phyloP scores from a whole-genome alignment of 2,329 filamentous ascomycete genomes.

The Pseudocercospora crystallina region DNA sequence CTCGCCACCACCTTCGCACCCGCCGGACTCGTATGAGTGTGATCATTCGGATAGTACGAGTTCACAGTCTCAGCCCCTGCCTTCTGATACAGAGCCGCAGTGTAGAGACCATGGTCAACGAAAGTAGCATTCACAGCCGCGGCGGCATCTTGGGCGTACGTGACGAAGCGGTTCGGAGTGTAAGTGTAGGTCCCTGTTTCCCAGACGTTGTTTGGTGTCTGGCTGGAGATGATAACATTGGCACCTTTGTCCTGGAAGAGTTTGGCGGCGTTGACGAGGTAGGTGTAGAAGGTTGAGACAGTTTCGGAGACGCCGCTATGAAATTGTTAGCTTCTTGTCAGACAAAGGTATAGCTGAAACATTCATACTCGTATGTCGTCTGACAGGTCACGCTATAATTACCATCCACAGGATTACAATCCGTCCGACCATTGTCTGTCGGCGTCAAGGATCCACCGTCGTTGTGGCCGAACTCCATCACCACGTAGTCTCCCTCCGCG shows the following conservation, averaged over 20 bases:
- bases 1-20: slow-evolving; percentile 58
- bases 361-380: slow-evolving; percentile 18
- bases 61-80: slow-evolving; percentile 54
- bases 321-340: not conserved
- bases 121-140: slow-evolving; percentile 50
- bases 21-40: slow-evolving; percentile 60
- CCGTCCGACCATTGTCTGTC: slow-evolving; percentile 62
- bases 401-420: slow-evolving; percentile 55
- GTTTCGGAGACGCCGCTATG: slow-evolving; percentile 43
- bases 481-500: slow-evolving; percentile 61
- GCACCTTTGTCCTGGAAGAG: slow-evolving; percentile 58
- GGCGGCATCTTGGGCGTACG: slow-evolving; percentile 53
- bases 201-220: slow-evolving; percentile 65
- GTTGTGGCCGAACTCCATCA: slow-evolving; percentile 74
- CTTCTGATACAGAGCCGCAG: slow-evolving; percentile 53
- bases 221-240: slow-evolving; percentile 58
- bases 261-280: slow-evolving; percentile 58
- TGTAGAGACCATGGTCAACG: slow-evolving; percentile 62
- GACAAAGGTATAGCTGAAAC: no score
- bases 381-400: slow-evolving; percentile 52
- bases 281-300: slow-evolving; percentile 61
- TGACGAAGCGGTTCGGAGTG: slow-evolving; percentile 55
- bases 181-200: slow-evolving; percentile 56
- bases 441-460: slow-evolving; percentile 60
- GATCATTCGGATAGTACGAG: slow-evolving; percentile 58